Percentiles rank a stretch among this genome's conserved stretches.
phyloP scores from a whole-genome alignment of 495 filamentous ascomycete species.

The Usnea hakonensis region DNA sequence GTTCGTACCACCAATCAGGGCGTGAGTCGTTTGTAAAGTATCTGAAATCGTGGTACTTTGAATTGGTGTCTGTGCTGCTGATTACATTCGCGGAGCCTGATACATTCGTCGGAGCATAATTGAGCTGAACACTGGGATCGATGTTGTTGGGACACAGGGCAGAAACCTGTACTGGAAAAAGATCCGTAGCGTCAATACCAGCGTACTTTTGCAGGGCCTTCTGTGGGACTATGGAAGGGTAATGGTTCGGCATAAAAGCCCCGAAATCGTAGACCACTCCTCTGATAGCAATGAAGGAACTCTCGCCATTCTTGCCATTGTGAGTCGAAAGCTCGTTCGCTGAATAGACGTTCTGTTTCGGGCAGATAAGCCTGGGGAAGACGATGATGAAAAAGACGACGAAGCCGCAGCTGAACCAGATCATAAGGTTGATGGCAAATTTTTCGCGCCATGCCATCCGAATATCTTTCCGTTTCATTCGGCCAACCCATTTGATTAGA shows the following conservation, averaged over 20 bases:
- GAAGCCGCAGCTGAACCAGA: conserved; percentile 78
- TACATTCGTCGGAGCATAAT: conserved; percentile 72
- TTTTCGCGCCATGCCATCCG: conserved; percentile 94
- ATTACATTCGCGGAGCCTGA: conserved; percentile 56
- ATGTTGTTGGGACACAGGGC: conserved; percentile 72
- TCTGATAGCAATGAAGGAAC: conserved; percentile 70
- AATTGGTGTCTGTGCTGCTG: conserved; percentile 60
- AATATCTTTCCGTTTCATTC: conserved; percentile 91
- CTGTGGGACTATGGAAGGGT: conserved; percentile 62
- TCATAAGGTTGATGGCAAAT: conserved; percentile 94
- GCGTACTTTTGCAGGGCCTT: conserved; percentile 68
- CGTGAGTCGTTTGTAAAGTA: conserved; percentile 71
- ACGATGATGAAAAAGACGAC: conserved; percentile 82
- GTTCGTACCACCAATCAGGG: conserved; percentile 84
- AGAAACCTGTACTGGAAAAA: conserved; percentile 94
- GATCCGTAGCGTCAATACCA: conserved; percentile 71
- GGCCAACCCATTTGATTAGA: conserved; percentile 64
- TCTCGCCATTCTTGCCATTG: conserved; percentile 60
- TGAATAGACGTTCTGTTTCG: conserved; percentile 81
- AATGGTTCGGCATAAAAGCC: conserved; percentile 67
- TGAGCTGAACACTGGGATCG: conserved; percentile 65
- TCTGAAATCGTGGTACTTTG: conserved; percentile 89
- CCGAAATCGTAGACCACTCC: conserved; percentile 83
- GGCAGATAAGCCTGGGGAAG: conserved; percentile 85
- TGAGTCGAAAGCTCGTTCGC: conserved; percentile 63